A percentile compares a stretch with the other conserved stretches of the same genome.
Evolutionary conservation across 495 filamentous ascomycete genomes (phyloP).

Genomic region (Hypoxylon lenormandii): DNA sequence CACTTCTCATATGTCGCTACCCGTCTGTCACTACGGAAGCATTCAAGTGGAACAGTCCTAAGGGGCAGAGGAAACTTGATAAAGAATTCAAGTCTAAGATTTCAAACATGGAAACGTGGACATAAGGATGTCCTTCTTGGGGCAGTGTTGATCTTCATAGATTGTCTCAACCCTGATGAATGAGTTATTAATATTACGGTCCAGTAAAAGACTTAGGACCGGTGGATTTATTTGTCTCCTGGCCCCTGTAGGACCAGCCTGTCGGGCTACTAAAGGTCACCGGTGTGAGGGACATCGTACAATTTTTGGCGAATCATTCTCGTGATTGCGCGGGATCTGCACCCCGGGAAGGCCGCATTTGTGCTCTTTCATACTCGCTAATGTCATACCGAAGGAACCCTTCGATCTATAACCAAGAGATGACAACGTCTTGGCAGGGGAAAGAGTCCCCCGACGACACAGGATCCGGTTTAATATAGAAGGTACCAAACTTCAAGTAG

Average conservation of each 20-base stretch:
- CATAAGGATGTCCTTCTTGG: no score
- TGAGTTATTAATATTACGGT: no score
- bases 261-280: conserved; percentile 22
- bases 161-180: no score
- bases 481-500: neutral
- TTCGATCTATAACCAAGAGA: conserved; percentile 24
- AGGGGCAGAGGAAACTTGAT: no score
- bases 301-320: conserved; percentile 29
- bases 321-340: conserved; percentile 28
- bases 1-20: no score
- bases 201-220: no score
- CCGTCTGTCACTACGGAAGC: no score
- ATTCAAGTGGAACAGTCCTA: no score
- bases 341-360: conserved; percentile 14
- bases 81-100: no score
- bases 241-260: conserved; percentile 26
- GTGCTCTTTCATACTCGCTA: conserved; percentile 34
- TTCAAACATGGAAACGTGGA: no score
- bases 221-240: conserved; percentile 17
- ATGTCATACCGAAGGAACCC: conserved; percentile 19
- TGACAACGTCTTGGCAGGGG: conserved; percentile 37
- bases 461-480: conserved; percentile 17
- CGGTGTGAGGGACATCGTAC: neutral
- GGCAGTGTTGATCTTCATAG: no score
- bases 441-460: conserved; percentile 1